Evolutionary conservation across 179 eudicot species (phyloP).

Genomic region (Sideroxylon spinosum): DNA sequence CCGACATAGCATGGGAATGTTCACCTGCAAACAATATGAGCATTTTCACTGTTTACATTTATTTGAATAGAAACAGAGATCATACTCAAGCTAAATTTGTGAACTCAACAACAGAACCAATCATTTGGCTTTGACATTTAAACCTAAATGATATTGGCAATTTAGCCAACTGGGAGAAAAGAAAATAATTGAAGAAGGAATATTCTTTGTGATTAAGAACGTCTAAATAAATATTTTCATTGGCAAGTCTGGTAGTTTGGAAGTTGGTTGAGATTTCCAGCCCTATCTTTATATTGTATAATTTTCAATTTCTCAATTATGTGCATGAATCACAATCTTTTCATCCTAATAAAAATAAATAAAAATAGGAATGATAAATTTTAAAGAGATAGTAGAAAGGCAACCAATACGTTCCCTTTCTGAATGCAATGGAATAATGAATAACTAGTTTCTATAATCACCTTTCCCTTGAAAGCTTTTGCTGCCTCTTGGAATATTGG

Average conservation of each 20-base stretch:
- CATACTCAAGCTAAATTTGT: background rate
- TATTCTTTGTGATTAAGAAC: background rate
- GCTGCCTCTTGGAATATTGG: constrained; percentile 63
- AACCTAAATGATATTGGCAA: background rate
- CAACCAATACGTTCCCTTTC: background rate
- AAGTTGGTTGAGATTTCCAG: background rate
- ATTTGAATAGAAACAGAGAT: too few species aligned
- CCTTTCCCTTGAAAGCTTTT: constrained; percentile 79
- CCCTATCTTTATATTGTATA: background rate
- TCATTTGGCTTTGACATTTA: constrained; percentile 10
- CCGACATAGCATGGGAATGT: too few species aligned
- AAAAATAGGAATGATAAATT: background rate
- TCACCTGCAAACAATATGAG: too few species aligned
- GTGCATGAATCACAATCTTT: background rate
- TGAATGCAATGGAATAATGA: background rate
- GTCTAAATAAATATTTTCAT: background rate
- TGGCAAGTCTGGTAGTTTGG: background rate
- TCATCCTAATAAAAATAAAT: background rate
- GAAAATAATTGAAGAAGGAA: background rate
- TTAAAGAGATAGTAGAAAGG: background rate
- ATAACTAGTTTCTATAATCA: constrained; percentile 21
- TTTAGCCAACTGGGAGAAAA: background rate
- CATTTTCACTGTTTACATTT: too few species aligned
- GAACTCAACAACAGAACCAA: background rate
- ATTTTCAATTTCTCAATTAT: background rate